A percentile compares a stretch with the other conserved stretches of the same genome.
Evolutionary conservation across 768 basidiomycete species (phyloP).

Genomic region (Phanerodontia chrysosporium): DNA sequence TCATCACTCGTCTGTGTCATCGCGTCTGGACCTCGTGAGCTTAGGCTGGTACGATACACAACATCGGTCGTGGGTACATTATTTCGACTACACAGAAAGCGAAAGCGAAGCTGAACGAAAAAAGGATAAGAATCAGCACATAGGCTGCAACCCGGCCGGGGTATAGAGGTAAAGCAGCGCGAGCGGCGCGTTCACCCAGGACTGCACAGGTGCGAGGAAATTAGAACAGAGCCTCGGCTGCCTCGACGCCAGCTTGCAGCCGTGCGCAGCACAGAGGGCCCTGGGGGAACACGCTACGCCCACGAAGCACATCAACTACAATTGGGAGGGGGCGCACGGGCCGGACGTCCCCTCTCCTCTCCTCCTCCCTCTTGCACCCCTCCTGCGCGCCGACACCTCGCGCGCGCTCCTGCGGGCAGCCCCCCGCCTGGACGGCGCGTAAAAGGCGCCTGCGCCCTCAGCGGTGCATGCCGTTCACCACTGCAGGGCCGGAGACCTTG

Average conservation of each 20-base stretch:
- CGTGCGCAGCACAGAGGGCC: background rate
- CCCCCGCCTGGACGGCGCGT: background rate
- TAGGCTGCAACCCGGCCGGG: too few species aligned
- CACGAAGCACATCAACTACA: background rate
- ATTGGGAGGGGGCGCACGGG: background rate
- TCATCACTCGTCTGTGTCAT: too few species aligned
- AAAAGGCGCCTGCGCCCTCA: slow-evolving; percentile 27
- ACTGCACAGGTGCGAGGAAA: too few species aligned
- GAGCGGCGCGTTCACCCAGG: too few species aligned
- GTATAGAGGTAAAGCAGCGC: too few species aligned
- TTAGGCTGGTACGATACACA: slow-evolving; percentile 1
- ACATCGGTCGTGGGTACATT: background rate
- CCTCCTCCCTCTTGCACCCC: background rate
- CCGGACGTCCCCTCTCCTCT: background rate
- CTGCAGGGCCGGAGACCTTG: slow-evolving; percentile 63
- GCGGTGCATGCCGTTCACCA: slow-evolving; percentile 63
- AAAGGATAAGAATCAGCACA: too few species aligned
- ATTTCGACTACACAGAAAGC: background rate
- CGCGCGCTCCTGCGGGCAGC: background rate
- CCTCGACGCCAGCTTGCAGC: too few species aligned
- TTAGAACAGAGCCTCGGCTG: too few species aligned
- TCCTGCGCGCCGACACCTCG: background rate
- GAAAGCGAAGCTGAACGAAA: background rate
- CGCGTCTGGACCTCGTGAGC: too few species aligned
- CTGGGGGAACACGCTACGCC: background rate